These are phyloP conservation scores for Blastobotrys apis DNA, from an alignment of 1,139 yeast genomes.

Conservation along the genomic window DNA sequence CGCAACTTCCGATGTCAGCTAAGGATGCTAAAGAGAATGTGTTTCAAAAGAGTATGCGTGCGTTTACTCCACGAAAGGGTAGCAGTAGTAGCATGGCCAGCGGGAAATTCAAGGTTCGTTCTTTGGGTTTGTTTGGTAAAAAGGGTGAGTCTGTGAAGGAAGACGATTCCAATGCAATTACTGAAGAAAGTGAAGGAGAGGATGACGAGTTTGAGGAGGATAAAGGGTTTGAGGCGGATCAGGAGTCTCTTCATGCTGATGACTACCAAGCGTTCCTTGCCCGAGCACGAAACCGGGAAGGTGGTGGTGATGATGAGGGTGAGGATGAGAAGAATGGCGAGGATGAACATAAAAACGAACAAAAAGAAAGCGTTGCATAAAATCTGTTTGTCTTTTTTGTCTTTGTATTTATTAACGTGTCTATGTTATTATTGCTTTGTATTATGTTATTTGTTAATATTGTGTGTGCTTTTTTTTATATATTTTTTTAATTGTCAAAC, in stretches of 20 bases:
- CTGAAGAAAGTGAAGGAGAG: conserved; percentile 19
- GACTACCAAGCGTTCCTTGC: conserved; percentile 11
- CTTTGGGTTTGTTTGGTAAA: conserved; percentile 30
- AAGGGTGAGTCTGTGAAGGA: conserved; percentile 24
- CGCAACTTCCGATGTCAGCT: too few species aligned
- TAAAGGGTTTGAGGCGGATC: neutral
- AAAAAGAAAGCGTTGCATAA: neutral
- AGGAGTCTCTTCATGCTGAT: neutral
- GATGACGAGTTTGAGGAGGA: conserved; percentile 3
- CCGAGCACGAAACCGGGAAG: conserved; percentile 1
- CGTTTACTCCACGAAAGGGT: conserved; percentile 22
- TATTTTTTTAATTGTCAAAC: conserved; percentile 35
- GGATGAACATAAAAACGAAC: neutral
- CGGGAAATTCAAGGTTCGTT: conserved; percentile 22
- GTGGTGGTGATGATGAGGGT: neutral
- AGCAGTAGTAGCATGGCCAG: conserved; percentile 13
- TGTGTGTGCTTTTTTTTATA: neutral
- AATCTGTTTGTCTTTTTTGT: too few species aligned
- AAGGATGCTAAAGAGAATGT: conserved; percentile 21
- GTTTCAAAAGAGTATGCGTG: conserved; percentile 32
- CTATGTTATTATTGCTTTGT: too few species aligned
- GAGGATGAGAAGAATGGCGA: neutral
- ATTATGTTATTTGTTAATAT: too few species aligned
- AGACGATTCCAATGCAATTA: conserved; percentile 15
- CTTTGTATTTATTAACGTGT: too few species aligned